Conservation (phyloP, 768 basidiomycete genomes). For the Harrya chromipes region DNA sequence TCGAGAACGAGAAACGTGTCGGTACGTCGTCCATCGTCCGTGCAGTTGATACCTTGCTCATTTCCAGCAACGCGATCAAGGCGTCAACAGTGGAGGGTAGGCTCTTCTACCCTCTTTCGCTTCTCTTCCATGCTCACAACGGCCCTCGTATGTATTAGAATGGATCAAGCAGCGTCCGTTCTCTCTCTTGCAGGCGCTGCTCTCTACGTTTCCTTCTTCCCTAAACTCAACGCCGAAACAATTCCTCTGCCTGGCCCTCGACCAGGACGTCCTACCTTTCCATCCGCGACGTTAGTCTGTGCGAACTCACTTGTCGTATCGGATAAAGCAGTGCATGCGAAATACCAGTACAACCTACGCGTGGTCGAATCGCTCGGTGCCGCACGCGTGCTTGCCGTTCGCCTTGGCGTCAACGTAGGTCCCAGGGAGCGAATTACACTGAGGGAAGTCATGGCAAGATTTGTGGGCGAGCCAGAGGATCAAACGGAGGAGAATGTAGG, state of each 20-base stretch:
- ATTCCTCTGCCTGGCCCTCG: slow-evolving; percentile 54
- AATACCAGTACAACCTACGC: slow-evolving; percentile 80
- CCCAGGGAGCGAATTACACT: slow-evolving; percentile 52
- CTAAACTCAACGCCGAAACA: slow-evolving; percentile 60
- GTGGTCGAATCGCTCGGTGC: slow-evolving; percentile 88
- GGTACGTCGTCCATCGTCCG: slow-evolving; percentile 36
- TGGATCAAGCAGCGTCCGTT: slow-evolving; percentile 91
- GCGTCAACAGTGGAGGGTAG: slow-evolving; percentile 77
- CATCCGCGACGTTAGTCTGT: slow-evolving; percentile 24
- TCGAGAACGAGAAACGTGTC: slow-evolving; percentile 83
- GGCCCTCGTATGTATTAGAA: slow-evolving; percentile 43
- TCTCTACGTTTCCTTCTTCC: slow-evolving; percentile 81
- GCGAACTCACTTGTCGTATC: slow-evolving; percentile 67
- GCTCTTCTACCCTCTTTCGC: not conserved
- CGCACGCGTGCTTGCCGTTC: slow-evolving; percentile 66
- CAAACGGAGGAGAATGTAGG: slow-evolving; percentile 40
- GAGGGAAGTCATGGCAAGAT: slow-evolving; percentile 62
- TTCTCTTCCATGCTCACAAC: slow-evolving; percentile 1
- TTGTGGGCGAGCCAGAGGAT: slow-evolving; percentile 42
- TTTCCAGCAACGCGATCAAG: slow-evolving; percentile 21
- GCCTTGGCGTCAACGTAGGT: slow-evolving; percentile 45
- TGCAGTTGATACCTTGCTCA: not conserved
- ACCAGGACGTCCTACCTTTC: slow-evolving; percentile 24
- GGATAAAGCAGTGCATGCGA: slow-evolving; percentile 76
- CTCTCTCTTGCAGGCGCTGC: slow-evolving; percentile 69